Base-by-base conservation (phyloP, 768 basidiomycete species). In the Lactarius deliciosus region DNA sequence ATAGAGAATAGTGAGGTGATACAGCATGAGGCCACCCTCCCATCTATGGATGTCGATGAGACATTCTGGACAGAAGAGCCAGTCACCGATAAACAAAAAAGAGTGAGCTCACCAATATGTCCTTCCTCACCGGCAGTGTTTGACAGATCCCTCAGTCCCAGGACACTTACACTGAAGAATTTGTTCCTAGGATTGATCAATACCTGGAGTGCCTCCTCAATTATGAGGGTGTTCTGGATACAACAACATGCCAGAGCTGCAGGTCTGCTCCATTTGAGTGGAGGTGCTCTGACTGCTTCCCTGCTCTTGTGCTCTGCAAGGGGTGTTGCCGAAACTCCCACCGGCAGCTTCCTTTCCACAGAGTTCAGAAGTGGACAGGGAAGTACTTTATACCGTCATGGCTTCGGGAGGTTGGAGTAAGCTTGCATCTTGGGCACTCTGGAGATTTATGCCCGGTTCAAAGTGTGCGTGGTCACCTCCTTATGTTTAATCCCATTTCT, bases 361-460 rank as follows among this genome's bases (percentile, higher is more conserved):
- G 62, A 8, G 34, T 63, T 40, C 18, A 63, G 41, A 54, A 38
- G 20, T 63, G 62, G 62, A 41, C 22, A 7, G 53, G 53, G 28
- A 40, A 34, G 25, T 40, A 54, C 28, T 63, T 63, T 40, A 36
- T 20, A 3, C 62, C 62, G 18, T 50, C 62, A 40, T 63, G 62
- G 62, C 20, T 63, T 22, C 25, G 16, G 34, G 50, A 54, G 55
- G 34, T 55, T 25, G 62, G 62, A 5, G 43, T 63, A 25, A 28
- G 62, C 20, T 25, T 63, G 38, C 62, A 28, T 4, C 53, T 63
- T 38, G 62, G 62, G 28, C 62, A 63, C 28, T 34, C 38, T 11
- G 53, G 54, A 7, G 47, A 36, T 15, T 30, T 30, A 54, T 63
- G 34, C 36, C 34, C 43, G 1, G 2, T 20, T 43, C 43, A 43